A percentile compares a stretch with the other conserved stretches of the same genome.
These are phyloP conservation scores for Nicotiana noctiflora DNA, from an alignment of 257 asterid genomes.

Conservation along the genomic window DNA sequence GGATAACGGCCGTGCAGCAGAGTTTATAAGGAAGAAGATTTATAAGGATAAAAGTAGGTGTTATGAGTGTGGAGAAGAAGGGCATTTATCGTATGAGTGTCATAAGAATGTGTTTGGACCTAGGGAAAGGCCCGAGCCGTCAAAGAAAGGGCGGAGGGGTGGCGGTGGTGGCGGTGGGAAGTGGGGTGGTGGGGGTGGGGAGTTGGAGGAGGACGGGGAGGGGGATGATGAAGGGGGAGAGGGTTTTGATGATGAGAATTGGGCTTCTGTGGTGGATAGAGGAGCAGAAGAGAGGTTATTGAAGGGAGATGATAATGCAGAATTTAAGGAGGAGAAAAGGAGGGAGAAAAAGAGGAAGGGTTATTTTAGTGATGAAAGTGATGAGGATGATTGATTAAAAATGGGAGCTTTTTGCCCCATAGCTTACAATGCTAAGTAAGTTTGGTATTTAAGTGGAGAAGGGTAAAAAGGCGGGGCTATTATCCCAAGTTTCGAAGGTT, in stretches of 20 bases:
- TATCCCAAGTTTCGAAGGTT: background rate
- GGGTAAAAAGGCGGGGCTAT: background rate
- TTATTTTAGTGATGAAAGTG: constrained; percentile 93
- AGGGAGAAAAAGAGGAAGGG: constrained; percentile 77
- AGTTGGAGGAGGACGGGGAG: constrained; percentile 38
- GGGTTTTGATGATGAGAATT: constrained; percentile 56
- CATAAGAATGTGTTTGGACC: constrained; percentile 72
- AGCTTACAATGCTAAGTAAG: background rate
- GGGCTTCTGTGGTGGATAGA: constrained; percentile 93
- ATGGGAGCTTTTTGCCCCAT: too few relatives aligned
- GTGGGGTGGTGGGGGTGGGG: constrained; percentile 14
- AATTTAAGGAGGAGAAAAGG: constrained; percentile 27
- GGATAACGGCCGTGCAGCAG: constrained; percentile 90
- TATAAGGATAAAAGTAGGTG: constrained; percentile 95
- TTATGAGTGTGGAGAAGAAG: constrained; percentile 88
- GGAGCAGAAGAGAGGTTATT: constrained; percentile 60
- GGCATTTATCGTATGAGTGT: constrained; percentile 91
- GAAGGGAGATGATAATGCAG: constrained; percentile 30
- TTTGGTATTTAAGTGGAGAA: background rate
- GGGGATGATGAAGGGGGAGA: constrained; percentile 43
- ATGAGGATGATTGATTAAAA: constrained; percentile 52
- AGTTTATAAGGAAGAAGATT: constrained; percentile 72
- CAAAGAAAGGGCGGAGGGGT: constrained; percentile 59
- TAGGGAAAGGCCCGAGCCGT: constrained; percentile 68
- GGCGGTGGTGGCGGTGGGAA: constrained; percentile 23